A percentile compares a stretch with the other conserved stretches of the same genome.
Conservation (phyloP, 176 grass and related monocot genomes). For the Zea luxurians region DNA sequence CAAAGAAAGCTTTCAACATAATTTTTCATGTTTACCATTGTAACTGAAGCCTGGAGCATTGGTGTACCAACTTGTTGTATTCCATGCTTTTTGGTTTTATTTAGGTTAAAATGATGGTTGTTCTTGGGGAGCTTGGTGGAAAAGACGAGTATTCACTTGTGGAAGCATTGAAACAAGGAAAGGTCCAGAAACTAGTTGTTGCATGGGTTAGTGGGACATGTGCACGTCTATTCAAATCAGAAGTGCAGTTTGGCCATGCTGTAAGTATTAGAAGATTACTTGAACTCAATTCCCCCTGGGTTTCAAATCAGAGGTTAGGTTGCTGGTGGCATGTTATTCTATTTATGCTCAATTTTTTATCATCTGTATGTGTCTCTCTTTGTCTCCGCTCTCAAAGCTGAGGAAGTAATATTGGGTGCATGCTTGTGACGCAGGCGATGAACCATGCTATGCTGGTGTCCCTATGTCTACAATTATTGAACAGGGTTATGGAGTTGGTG, state of each 20-base stretch:
- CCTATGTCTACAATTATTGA: too few relatives aligned
- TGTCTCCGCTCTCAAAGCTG: too few relatives aligned
- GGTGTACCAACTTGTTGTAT: conserved; percentile 10
- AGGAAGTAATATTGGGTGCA: too few relatives aligned
- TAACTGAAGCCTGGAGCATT: neutral
- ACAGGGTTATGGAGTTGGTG: too few relatives aligned
- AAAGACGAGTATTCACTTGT: conserved; percentile 94
- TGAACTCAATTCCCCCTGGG: neutral
- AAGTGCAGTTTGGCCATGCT: conserved; percentile 99
- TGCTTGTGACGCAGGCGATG: too few relatives aligned
- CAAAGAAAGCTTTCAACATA: conserved; percentile 19
- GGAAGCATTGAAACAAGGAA: conserved; percentile 93
- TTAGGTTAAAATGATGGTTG: conserved; percentile 99
- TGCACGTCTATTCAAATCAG: conserved; percentile 88
- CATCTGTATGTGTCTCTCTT: too few relatives aligned
- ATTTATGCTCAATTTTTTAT: too few relatives aligned
- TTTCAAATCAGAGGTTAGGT: too few relatives aligned
- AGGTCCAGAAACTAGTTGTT: conserved; percentile 95
- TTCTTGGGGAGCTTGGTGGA: conserved; percentile 97
- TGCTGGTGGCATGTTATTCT: too few relatives aligned
- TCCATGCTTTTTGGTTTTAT: conserved; percentile 43
- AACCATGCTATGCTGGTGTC: too few relatives aligned
- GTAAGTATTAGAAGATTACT: conserved; percentile 53
- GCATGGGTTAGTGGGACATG: conserved; percentile 99
- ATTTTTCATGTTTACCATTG: neutral